Conservation (phyloP, 805 yeast genomes). For the Starmerella apicola region DNA sequence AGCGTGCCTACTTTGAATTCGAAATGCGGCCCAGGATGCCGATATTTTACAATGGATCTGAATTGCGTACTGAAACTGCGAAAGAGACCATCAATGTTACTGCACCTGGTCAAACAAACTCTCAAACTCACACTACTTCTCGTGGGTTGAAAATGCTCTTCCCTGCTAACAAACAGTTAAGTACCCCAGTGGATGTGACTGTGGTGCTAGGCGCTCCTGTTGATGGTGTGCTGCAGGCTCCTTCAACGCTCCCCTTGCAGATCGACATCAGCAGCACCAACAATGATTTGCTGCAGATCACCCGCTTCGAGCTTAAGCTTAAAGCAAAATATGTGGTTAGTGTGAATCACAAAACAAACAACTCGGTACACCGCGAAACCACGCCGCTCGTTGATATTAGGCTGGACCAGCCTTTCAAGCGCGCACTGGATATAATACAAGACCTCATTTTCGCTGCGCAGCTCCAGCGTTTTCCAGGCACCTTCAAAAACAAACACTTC, state of each 20-base stretch:
- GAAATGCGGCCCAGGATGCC: constrained; percentile 13
- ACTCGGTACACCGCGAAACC: constrained; percentile 6
- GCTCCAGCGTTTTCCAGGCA: constrained; percentile 11
- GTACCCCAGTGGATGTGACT: constrained; percentile 4
- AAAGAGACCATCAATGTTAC: constrained; percentile 1
- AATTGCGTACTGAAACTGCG: background rate
- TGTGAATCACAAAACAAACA: constrained; percentile 14
- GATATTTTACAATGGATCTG: background rate
- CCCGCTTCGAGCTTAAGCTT: constrained; percentile 4
- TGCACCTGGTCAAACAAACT: constrained; percentile 14
- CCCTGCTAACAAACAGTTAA: constrained; percentile 7
- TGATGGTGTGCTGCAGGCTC: constrained; percentile 13
- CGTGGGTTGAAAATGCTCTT: constrained; percentile 12
- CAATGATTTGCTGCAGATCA: constrained; percentile 7
- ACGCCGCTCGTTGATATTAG: constrained; percentile 1
- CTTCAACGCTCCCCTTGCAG: constrained; percentile 2
- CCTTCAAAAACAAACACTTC: constrained; percentile 12
- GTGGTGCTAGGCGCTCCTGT: constrained; percentile 9
- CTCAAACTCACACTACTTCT: constrained; percentile 7
- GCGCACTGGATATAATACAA: constrained; percentile 9
- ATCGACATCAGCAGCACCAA: constrained; percentile 7
- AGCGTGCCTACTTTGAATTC: constrained; percentile 7
- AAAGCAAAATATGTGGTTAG: constrained; percentile 15
- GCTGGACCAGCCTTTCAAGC: constrained; percentile 7
- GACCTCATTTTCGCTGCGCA: constrained; percentile 2